Conservation (phyloP, 2,329 filamentous ascomycete species). For the Apiospora arundinis region DNA sequence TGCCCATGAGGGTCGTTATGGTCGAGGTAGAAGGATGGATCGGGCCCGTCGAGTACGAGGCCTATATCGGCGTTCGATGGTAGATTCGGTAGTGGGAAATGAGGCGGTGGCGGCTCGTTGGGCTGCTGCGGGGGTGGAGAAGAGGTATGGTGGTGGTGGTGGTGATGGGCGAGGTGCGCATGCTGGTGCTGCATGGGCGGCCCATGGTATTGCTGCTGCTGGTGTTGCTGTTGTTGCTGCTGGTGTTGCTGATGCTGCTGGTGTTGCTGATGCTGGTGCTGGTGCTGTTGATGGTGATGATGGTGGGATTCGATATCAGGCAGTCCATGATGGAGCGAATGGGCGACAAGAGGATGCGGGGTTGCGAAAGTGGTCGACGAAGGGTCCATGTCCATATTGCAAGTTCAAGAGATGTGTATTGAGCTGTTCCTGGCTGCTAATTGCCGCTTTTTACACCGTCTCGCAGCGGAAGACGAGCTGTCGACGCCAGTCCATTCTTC, state of each 20-base stretch:
- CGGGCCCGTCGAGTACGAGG: constrained; percentile 44
- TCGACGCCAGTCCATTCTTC: constrained; percentile 17
- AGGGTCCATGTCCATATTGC: constrained; percentile 25
- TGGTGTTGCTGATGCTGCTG: neutral
- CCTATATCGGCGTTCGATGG: constrained; percentile 43
- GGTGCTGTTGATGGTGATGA: neutral
- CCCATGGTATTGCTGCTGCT: constrained; percentile 2
- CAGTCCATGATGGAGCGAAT: constrained; percentile 20
- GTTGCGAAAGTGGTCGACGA: constrained; percentile 24
- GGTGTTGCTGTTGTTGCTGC: neutral
- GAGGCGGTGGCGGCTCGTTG: constrained; percentile 20
- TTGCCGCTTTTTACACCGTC: constrained; percentile 7
- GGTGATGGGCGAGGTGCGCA: constrained; percentile 37
- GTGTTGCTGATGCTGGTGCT: neutral
- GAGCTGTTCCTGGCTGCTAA: constrained; percentile 15
- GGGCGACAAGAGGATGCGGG: constrained; percentile 22
- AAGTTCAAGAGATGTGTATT: constrained; percentile 15
- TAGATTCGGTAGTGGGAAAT: neutral
- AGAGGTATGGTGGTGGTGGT: constrained; percentile 20
- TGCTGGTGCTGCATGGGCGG: constrained; percentile 30
- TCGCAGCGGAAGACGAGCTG: constrained; percentile 16
- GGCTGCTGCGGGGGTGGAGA: constrained; percentile 22
- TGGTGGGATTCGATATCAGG: constrained; percentile 11
- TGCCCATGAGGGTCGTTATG: constrained; percentile 37
- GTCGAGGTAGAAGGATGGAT: constrained; percentile 43